Conservation (phyloP, 2,329 filamentous ascomycete genomes). For the Ramichloridium luteum region DNA sequence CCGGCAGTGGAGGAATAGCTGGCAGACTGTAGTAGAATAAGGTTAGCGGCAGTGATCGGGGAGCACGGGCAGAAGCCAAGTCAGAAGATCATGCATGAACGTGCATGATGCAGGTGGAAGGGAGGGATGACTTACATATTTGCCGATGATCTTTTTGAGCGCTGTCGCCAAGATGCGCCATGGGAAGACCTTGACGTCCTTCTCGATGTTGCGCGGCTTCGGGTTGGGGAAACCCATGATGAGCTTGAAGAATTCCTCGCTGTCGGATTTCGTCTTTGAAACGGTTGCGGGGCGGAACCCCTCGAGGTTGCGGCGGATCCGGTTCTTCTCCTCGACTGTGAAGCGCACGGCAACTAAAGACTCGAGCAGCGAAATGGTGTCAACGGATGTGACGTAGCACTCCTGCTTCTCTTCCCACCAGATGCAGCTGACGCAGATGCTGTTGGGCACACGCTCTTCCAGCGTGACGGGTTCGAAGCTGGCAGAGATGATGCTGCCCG, state of each 20-base stretch:
- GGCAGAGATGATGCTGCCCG: constrained; percentile 67
- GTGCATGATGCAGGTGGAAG: constrained; percentile 20
- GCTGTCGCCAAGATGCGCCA: constrained; percentile 84
- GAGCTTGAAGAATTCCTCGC: constrained; percentile 95
- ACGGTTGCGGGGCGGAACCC: constrained; percentile 87
- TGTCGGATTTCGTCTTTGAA: constrained; percentile 82
- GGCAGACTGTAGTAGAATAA: constrained; percentile 42
- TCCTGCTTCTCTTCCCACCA: constrained; percentile 87
- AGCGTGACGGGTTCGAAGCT: constrained; percentile 67
- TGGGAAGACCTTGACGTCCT: constrained; percentile 96
- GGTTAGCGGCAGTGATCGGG: constrained; percentile 15
- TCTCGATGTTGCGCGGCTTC: constrained; percentile 95
- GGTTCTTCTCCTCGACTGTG: constrained; percentile 95
- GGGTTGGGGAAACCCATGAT: constrained; percentile 96
- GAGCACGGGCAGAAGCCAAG: constrained; percentile 11
- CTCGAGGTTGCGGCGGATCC: constrained; percentile 88
- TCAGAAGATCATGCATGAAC: constrained; percentile 1
- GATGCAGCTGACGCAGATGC: constrained; percentile 94
- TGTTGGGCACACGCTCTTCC: constrained; percentile 68
- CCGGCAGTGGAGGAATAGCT: constrained; percentile 56
- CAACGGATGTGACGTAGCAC: constrained; percentile 90
- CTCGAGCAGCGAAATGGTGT: constrained; percentile 91
- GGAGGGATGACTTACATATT: constrained; percentile 57
- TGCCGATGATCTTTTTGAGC: constrained; percentile 95
- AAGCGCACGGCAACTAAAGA: constrained; percentile 77